These are phyloP conservation scores for Fragosphaeria purpurea DNA, from an alignment of 2,329 filamentous ascomycete species.

Conservation along the genomic window DNA sequence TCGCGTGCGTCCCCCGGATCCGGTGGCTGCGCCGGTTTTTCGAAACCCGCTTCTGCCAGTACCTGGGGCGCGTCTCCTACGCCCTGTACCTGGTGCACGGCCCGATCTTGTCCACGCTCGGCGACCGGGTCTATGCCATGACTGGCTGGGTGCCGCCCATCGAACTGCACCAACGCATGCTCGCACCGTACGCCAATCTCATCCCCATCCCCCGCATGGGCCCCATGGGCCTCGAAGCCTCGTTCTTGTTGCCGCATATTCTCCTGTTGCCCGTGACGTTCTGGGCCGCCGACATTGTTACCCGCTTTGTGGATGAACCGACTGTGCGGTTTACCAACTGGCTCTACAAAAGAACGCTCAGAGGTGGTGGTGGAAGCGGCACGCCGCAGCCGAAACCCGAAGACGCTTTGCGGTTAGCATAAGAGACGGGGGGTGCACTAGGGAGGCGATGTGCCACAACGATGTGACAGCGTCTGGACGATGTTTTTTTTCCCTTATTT, in stretches of 20 bases:
- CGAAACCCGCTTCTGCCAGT: conserved; percentile 48
- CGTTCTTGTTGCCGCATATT: conserved; percentile 49
- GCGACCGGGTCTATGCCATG: conserved; percentile 54
- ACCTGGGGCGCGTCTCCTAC: conserved; percentile 53
- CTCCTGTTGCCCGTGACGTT: conserved; percentile 50
- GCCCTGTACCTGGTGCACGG: conserved; percentile 56
- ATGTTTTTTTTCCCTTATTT: not conserved
- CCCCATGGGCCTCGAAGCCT: conserved; percentile 50
- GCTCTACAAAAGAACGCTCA: conserved; percentile 37
- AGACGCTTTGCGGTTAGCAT: conserved; percentile 9
- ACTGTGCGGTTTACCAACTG: conserved; percentile 47
- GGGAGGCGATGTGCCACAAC: too few relatives aligned
- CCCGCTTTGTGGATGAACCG: conserved; percentile 47
- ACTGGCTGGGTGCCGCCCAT: conserved; percentile 41
- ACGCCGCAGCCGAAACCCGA: conserved; percentile 1
- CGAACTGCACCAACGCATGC: conserved; percentile 26
- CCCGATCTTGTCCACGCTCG: conserved; percentile 47
- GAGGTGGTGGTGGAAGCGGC: not conserved
- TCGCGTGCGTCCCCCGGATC: conserved; percentile 48
- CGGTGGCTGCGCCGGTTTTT: conserved; percentile 48
- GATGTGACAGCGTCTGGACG: too few relatives aligned
- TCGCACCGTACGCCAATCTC: conserved; percentile 47
- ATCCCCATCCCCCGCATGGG: conserved; percentile 45
- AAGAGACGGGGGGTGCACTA: not conserved
- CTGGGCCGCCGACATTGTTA: conserved; percentile 47